Evolutionary conservation across 208 protist genomes (phyloP), one percentile per base, ranked within the genome.

Genomic region (Borovskyia barvae): DNA sequence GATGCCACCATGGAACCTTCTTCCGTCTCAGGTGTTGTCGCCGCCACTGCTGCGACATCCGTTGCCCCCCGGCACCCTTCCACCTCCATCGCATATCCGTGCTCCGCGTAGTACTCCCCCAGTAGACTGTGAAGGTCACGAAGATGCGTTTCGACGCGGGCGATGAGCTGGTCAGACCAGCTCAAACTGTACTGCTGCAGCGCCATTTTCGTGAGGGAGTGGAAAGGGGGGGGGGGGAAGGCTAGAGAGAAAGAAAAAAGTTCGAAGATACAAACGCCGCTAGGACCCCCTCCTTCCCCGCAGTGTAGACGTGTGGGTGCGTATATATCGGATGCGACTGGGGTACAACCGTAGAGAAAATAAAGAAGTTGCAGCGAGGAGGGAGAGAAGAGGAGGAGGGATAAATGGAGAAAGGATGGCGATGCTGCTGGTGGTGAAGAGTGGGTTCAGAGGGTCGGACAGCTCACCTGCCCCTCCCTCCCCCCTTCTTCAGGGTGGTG

Each of bases 111-210:
- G 58, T 89, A 87, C 67, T 86, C 69, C 5, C 74, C 8, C 17
- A 90, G 33, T n/a, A 57, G 72, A 6, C 63, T 61, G 52, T 93
- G 83, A n/a, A 93, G 46, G 61, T 91, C 80, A 47, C 73, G 77
- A 35, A 90, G 69, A 50, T 82, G 80, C 24, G 76, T 48, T 61
- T 90, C 80, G n/a, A 89, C 82, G 11, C 73, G 76, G 33, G 46
- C 28, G 45, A 93, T 91, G 41, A 90, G 78, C 12, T 55, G 25
- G 49, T 91, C 84, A 2, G 83, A 90, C 87, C 87, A 93, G 25
- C 64, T 65, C 37, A 93, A 36, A 45, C 80, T 82, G 63, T 93
- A 93, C 40, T 75, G 63, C n/a, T 80, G 74, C 32, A 90, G 45
- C 20, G 76, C 78, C 86, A 90, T 93, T 17, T 42, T 7, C 8